Evolutionary conservation across 805 yeast species (phyloP).

Genomic region (Yueomyces sinensis): DNA sequence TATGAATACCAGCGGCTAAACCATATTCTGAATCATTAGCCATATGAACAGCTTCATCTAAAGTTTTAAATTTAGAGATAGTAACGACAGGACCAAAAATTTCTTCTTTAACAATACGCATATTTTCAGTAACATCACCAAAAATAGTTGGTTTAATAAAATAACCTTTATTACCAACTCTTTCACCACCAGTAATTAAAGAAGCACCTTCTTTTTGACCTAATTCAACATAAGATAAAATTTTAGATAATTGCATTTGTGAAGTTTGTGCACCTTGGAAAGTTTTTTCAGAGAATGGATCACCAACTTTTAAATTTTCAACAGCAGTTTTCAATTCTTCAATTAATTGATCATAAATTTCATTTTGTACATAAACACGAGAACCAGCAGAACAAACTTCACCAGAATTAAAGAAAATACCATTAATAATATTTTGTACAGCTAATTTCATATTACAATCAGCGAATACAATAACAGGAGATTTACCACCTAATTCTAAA

Average conservation of each 20-base stretch:
- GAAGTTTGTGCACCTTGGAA: constrained; percentile 73
- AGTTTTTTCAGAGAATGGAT: constrained; percentile 58
- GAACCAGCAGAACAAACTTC: constrained; percentile 92
- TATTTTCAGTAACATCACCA: constrained; percentile 62
- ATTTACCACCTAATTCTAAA: constrained; percentile 81
- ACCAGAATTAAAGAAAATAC: constrained; percentile 82
- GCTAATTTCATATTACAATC: constrained; percentile 61
- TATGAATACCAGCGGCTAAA: constrained; percentile 80
- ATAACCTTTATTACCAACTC: constrained; percentile 56
- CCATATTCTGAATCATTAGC: constrained; percentile 77
- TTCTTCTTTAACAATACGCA: constrained; percentile 75
- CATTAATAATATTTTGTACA: constrained; percentile 53
- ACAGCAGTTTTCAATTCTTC: constrained; percentile 38
- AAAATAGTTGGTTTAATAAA: constrained; percentile 76
- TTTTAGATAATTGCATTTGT: constrained; percentile 50
- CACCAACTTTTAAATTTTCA: constrained; percentile 51
- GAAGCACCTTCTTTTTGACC: constrained; percentile 62
- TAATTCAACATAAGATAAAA: constrained; percentile 45
- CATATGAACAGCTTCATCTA: constrained; percentile 58
- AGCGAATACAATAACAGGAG: constrained; percentile 70
- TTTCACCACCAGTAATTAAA: constrained; percentile 71
- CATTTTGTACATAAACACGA: constrained; percentile 69
- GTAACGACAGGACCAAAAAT: constrained; percentile 86
- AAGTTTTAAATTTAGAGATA: constrained; percentile 53
- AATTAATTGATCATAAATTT: constrained; percentile 53